Base-by-base conservation (phyloP, 441 rosid species). In the Raphanus hybrid region DNA sequence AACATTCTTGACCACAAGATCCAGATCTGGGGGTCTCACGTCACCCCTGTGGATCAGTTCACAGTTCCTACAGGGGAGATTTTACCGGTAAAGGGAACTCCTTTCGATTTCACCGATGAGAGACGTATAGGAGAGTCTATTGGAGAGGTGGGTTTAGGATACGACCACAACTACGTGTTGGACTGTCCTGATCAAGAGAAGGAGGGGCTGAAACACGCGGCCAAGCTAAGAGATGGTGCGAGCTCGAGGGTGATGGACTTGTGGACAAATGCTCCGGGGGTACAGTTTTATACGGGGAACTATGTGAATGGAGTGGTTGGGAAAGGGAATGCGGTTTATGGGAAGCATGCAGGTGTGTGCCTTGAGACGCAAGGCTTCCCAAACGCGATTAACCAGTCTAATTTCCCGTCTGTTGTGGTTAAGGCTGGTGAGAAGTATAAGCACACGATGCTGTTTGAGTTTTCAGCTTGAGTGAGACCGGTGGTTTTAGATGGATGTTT, bases 301-400 rank as follows among this genome's bases (percentile, higher is more conserved):
- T 91, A 91, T 57, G 97, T 94, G 77, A 78, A 84, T 14, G 97
- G 97, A 54, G 82, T 91, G 61, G 85, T 61, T 18, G 97, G 97
- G 11, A 94, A 94, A 80, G 89, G 91, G 15, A 88, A 89, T 15
- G 91, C 87, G 16, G 89, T 84, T 34, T 92, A 94, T 14, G 88
- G 83, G 76, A 92, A 94, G 83, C 98, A 94, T 64, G 81, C 96
- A 0, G 97, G 91, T 6, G 85, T 88, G 18, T 94, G 98, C 85
- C 84, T 92, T 85, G 98, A 94, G 87, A 92, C 97, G 0, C 97
- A 91, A 59, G 97, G 98, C 20, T 94, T 87, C 73, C 97, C 97
- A 0, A 94, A 92, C 50, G 97, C 97, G 60, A 82, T 94, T 10
- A 94, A 92, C 82, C 90, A 88, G 73, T 81, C 85, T 1, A 89